Conservation (phyloP, 305 asterid species). For the Fraxinus xanthoxyloides region DNA sequence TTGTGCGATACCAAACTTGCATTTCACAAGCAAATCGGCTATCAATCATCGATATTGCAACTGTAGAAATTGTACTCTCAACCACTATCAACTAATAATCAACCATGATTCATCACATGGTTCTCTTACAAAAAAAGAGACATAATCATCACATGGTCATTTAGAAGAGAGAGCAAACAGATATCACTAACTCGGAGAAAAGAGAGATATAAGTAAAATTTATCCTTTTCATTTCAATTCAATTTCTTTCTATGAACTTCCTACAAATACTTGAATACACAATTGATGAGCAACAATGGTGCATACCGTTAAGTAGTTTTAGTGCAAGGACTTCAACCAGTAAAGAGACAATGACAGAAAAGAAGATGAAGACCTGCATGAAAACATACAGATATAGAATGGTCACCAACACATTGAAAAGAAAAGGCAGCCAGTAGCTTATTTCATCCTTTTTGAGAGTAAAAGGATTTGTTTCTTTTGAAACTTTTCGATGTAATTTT, state of each 20-base stretch:
- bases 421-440: neutral
- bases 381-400: slow-evolving; percentile 10
- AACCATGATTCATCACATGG: neutral
- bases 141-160: neutral
- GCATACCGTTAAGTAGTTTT: slow-evolving; percentile 71
- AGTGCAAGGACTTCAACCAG: slow-evolving; percentile 62
- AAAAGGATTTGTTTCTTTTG: neutral
- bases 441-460: slow-evolving; percentile 1
- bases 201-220: neutral
- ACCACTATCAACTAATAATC: neutral
- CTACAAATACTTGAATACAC: neutral
- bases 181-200: slow-evolving; percentile 1
- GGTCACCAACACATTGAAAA: slow-evolving; percentile 16
- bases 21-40: slow-evolving; percentile 6
- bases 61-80: neutral
- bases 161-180: neutral
- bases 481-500: too few species aligned
- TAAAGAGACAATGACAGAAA: slow-evolving; percentile 59
- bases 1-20: slow-evolving; percentile 5
- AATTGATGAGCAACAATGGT: neutral
- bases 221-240: neutral
- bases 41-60: neutral
- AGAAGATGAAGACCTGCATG: slow-evolving; percentile 81
- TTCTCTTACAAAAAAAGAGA: neutral
- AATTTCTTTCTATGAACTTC: neutral